Evolutionary conservation across 805 yeast genomes (phyloP).

Genomic region (Sungouiella blattae): DNA sequence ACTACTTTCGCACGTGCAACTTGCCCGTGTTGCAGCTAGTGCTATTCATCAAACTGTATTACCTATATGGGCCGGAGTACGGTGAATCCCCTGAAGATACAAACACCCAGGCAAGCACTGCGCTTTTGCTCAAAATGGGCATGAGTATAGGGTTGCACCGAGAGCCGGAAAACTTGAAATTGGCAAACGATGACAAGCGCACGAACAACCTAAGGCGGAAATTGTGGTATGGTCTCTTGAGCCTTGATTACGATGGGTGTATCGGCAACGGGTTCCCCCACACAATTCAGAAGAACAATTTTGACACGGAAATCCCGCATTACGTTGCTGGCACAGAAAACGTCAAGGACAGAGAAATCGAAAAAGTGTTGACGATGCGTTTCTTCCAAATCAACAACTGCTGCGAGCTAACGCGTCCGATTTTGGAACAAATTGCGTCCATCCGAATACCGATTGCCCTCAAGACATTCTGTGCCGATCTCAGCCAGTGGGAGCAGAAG

Average conservation of each 20-base stretch:
- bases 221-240: constrained; percentile 52
- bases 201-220: constrained; percentile 52
- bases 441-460: background rate
- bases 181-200: constrained; percentile 27
- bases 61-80: constrained; percentile 28
- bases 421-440: background rate
- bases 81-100: constrained; percentile 25
- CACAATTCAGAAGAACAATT: constrained; percentile 33
- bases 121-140: constrained; percentile 41
- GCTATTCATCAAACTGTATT: constrained; percentile 52
- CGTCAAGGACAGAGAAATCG: constrained; percentile 36
- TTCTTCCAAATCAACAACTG: background rate
- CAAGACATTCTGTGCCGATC: background rate
- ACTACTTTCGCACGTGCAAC: constrained; percentile 35
- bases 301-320: constrained; percentile 52
- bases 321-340: constrained; percentile 36
- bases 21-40: constrained; percentile 59
- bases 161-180: constrained; percentile 42
- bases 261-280: constrained; percentile 46
- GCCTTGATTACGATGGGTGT: constrained; percentile 45
- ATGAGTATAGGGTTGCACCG: constrained; percentile 45
- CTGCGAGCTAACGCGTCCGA: background rate
- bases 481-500: background rate
- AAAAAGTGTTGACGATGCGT: constrained; percentile 19
- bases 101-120: constrained; percentile 14